phyloP scores from a whole-genome alignment of 2,329 filamentous ascomycete genomes.

The Sphaerulina populicola region DNA sequence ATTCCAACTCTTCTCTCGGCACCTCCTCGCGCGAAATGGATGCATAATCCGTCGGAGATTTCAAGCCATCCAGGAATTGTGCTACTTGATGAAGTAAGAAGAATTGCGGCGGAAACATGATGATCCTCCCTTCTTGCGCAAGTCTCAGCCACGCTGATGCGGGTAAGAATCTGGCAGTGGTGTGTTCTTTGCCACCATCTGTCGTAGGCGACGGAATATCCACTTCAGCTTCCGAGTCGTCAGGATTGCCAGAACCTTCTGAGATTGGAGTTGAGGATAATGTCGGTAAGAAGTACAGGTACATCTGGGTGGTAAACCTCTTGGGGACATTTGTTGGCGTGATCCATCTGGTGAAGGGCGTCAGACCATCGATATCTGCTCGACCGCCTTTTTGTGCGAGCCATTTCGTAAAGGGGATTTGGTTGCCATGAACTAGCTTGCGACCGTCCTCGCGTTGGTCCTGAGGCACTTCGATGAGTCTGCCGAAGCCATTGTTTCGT shows the following conservation, averaged over 20 bases:
- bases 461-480: constrained; percentile 54
- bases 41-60: constrained; percentile 27
- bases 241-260: constrained; percentile 23
- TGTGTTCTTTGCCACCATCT: constrained; percentile 63
- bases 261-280: constrained; percentile 31
- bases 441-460: constrained; percentile 57
- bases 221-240: constrained; percentile 38
- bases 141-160: constrained; percentile 60
- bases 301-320: constrained; percentile 94
- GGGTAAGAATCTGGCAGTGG: constrained; percentile 68
- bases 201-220: constrained; percentile 60
- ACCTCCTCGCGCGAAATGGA: constrained; percentile 23
- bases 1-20: constrained; percentile 35
- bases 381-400: constrained; percentile 49
- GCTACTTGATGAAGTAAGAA: constrained; percentile 55
- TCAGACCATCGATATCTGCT: constrained; percentile 58
- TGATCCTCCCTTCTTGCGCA: constrained; percentile 58
- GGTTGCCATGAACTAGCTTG: constrained; percentile 57
- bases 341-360: constrained; percentile 87
- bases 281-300: constrained; percentile 73
- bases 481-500: constrained; percentile 42
- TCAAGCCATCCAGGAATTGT: constrained; percentile 27
- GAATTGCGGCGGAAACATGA: constrained; percentile 84
- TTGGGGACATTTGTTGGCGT: constrained; percentile 65
- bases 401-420: constrained; percentile 61